Evolutionary conservation across 2,329 filamentous ascomycete genomes (phyloP), one percentile per base, ranked within the genome.

Genomic region (Microthyrium microscopicum): DNA sequence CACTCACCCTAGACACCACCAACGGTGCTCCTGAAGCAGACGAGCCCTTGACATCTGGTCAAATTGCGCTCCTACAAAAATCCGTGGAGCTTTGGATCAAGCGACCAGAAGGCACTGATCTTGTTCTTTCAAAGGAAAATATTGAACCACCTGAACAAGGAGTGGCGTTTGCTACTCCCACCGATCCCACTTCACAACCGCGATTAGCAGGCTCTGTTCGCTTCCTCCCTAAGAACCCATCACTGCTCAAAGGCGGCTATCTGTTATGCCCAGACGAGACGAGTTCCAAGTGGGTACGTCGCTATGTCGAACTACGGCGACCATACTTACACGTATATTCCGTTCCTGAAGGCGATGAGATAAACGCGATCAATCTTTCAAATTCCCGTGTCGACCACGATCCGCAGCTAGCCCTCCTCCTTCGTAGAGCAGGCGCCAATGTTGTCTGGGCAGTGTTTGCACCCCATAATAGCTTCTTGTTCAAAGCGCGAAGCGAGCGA

Each of bases 281-380:
- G 34, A 81, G 76, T 22, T 79, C 75, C 16, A 72, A 78, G 40
- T 98, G 89, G 89, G 70, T 89, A 19, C 82, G 85, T 45, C 76
- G 87, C 26, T 95, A 92, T 49, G 82, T 94, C 31, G 89, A 98
- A 56, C 68, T 98, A 19, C 73, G 89, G 20, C 70, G 79, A 33
- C 89, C 89, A 0, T 98, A 95, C 51, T 65, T 98, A 34, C 84
- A 95, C 53, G 71, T 98, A 22, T 82, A 95, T 56, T 79, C 73
- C 17, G 75, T 78, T 1, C 73, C 76, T 0, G 80, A 91, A 26
- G 85, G 87, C 13, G 89, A 95, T 44, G 87, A 94, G 54, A 68
- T 94, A 29, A 82, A 77, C 34, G 76, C 89, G 7, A 81, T 95
- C 45, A 91, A 87, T 49, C 64, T 98, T 35, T 73, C 77, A 22